Percentiles rank a stretch among this genome's conserved stretches.
These are phyloP conservation scores for Lepidopterella palustris DNA, from an alignment of 495 filamentous ascomycete species.

Conservation along the genomic window DNA sequence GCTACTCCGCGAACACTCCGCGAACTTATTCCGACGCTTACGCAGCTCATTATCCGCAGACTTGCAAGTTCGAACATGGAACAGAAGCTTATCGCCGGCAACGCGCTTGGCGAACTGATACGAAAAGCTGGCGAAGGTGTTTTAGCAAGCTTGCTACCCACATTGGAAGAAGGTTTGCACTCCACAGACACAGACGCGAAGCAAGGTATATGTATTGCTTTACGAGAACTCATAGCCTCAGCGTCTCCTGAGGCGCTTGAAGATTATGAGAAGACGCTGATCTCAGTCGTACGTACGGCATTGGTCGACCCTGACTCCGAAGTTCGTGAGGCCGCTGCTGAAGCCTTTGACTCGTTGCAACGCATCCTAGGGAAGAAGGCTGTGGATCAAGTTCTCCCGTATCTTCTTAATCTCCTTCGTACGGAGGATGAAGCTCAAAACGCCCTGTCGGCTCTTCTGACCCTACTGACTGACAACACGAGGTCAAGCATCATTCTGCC, in stretches of 20 bases:
- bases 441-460: conserved; percentile 84
- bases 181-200: conserved; percentile 89
- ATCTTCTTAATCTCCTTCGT: conserved; percentile 79
- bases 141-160: conserved; percentile 77
- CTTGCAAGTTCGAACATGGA: conserved; percentile 95
- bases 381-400: conserved; percentile 88
- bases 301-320: conserved; percentile 83
- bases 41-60: conserved; percentile 87
- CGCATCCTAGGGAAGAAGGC: conserved; percentile 87
- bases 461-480: conserved; percentile 85
- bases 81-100: conserved; percentile 96
- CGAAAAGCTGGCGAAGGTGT: conserved; percentile 94
- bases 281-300: conserved; percentile 88
- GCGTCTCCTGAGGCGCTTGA: conserved; percentile 83
- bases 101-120: conserved; percentile 91
- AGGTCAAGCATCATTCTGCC: conserved; percentile 94
- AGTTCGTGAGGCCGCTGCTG: conserved; percentile 90
- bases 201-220: conserved; percentile 94
- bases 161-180: conserved; percentile 86
- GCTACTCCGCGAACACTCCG: conserved; percentile 88
- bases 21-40: conserved; percentile 89
- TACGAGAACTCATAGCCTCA: conserved; percentile 89
- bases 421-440: conserved; percentile 83
- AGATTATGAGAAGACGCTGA: conserved; percentile 90
- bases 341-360: conserved; percentile 92